Evolutionary conservation across 768 basidiomycete species (phyloP), one percentile per base, ranked within the genome.

Genomic region (Lentinula sp.): DNA sequence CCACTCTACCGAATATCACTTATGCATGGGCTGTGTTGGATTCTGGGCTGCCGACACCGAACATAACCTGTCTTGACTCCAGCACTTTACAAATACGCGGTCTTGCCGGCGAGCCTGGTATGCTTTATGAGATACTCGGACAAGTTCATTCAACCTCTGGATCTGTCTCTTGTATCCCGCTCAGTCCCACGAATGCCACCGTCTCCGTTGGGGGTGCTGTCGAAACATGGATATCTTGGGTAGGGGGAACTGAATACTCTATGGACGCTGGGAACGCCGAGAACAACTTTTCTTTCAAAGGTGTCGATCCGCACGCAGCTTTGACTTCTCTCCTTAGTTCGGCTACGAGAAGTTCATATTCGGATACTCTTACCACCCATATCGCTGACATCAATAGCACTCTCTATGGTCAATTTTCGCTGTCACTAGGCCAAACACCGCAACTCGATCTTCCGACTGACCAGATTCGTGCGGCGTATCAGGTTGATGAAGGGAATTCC

Each of bases 191-290:
- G 54, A 72, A 60, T 56, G 79, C 80, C 23, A 80, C 80, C 1
- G 60, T 90, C 20, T 71, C 71, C 36, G 75, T 90, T 13, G 69
- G 68, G 6, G 72, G 70, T 20, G 75, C 81, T 32, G 73, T 73
- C 1, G 84, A 85, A 61, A 77, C 84, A 0, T 88, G 84, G 85
- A 71, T 90, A 64, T 81, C 83, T 6, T 90, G 88, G 87, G 81
- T 85, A 16, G 89, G 88, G n/a, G 87, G 79, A 33, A 91, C 90
- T 15, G 79, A 90, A 51, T 91, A 85, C 68, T 75, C 82, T 62
- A 82, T 84, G 70, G 70, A 81, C 63, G 84, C 87, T 0, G 89
- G 89, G 35, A 79, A 82, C 63, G 74, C 73, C 3, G 77, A 78
- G 13, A 77, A 78, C 67, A 70, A 73, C 46, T 91, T 85, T 66